Conservation (phyloP, 306 rosid species). For the Cucumis hystrix region DNA sequence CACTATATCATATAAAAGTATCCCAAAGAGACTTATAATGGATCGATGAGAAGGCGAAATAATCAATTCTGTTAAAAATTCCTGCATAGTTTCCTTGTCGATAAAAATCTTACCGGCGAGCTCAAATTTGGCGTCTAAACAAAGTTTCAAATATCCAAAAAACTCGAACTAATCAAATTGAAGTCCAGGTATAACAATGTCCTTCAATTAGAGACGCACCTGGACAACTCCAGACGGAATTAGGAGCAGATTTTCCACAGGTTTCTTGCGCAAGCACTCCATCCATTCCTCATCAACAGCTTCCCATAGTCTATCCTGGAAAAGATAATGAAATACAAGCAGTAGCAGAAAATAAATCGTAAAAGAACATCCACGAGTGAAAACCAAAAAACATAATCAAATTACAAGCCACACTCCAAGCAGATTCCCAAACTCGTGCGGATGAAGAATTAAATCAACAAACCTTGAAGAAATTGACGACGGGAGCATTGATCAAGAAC, state of each 20-base stretch:
- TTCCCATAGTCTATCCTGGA: constrained; percentile 69
- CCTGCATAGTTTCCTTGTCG: neutral
- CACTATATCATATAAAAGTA: neutral
- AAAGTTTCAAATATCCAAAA: neutral
- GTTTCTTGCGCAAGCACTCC: constrained; percentile 51
- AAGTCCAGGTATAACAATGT: neutral
- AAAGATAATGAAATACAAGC: neutral
- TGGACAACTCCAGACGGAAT: constrained; percentile 69
- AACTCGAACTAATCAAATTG: neutral
- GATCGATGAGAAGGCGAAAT: neutral
- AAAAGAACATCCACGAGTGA: neutral
- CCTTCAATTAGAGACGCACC: constrained; percentile 15
- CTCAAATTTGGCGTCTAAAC: neutral
- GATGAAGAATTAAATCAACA: neutral
- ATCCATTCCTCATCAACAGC: constrained; percentile 66
- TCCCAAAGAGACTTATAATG: neutral
- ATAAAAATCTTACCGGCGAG: neutral
- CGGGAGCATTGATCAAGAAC: constrained; percentile 43
- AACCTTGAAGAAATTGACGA: constrained; percentile 80
- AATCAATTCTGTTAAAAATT: neutral
- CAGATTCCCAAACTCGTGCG: neutral
- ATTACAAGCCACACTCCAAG: neutral
- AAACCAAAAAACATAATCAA: neutral
- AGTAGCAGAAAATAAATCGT: neutral
- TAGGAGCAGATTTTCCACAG: constrained; percentile 48